Base-by-base conservation (phyloP, 2,329 filamentous ascomycete genomes). In the Diaporthe sp. region DNA sequence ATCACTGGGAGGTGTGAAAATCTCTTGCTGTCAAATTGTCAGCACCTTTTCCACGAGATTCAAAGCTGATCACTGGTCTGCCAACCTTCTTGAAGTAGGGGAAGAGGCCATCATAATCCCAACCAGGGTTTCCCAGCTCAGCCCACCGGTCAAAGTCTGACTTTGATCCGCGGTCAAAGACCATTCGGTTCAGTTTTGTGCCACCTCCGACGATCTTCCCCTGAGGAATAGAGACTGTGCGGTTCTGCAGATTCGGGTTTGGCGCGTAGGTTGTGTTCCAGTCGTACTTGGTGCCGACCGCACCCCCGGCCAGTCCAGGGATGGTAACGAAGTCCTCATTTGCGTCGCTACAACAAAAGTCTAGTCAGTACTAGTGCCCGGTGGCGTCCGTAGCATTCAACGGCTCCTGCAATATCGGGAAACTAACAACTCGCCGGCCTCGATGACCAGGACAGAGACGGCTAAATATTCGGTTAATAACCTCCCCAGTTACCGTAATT, bases 71-170 rank as follows among this genome's bases (percentile, higher is more conserved):
- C 8, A 32, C 9, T 1, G 6, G 65, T 22, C 13, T 51, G 53
- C 75, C 17, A 39, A 78, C 79, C 75, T 82, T 82, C 69, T 78
- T 81, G 61, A 81, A 82, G 61, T 81, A 82, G 8, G 80, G 77
- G 13, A 79, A 63, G 30, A 81, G 74, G 22, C 73, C 77, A 9
- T 73, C 70, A 55, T 78, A 81, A 17, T 78, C 76, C 80, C 80
- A 81, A 4, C 80, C 79, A 4, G 75, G 56, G 55, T 81, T 81
- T 1, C 79, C 80, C 17, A 81, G 72, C 2, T 76, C 76, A 35
- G 77, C 80, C 80, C 80, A 81, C 27, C 77, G 77, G 61, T 81
- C 75, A 42, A 77, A 80, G 51, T 80, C 79, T 69, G 75, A 74
- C 10, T 78, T 77, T n/a, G 78, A 73, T 13, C 78, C 78, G 15